Percentiles rank a stretch among this genome's conserved stretches.
Evolutionary conservation across 179 eudicot genomes (phyloP).

Genomic region (Beta corolliflora): DNA sequence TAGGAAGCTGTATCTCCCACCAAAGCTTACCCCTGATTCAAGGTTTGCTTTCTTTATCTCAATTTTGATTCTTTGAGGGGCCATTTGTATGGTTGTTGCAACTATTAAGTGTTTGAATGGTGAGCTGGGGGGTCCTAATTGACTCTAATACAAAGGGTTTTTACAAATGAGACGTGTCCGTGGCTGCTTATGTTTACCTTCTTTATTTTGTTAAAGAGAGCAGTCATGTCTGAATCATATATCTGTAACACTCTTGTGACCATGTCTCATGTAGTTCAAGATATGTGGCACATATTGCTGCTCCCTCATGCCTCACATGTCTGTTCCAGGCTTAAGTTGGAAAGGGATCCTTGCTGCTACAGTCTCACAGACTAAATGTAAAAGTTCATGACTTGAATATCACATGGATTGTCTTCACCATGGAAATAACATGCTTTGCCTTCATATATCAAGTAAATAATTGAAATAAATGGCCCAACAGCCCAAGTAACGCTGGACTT

Average conservation of each 20-base stretch:
- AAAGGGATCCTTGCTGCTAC: not conserved
- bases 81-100: not conserved
- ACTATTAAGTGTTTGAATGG: not conserved
- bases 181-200: not conserved
- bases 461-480: not conserved
- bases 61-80: not conserved
- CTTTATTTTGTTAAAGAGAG: not conserved
- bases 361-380: not conserved
- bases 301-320: not conserved
- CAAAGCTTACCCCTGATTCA: constrained; percentile 70
- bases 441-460: not conserved
- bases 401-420: not conserved
- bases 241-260: not conserved
- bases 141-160: not conserved
- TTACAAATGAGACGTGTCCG: not conserved
- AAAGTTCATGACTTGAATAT: not conserved
- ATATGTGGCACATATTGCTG: not conserved
- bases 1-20: constrained; percentile 89
- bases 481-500: not conserved
- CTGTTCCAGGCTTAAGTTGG: not conserved
- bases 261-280: not conserved
- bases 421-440: not conserved
- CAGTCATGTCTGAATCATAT: not conserved
- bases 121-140: not conserved
- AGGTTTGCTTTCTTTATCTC: constrained; percentile 44